Evolutionary conservation across 169 alveolate species (phyloP).

Genomic region (Cryptosporidium andersoni): DNA sequence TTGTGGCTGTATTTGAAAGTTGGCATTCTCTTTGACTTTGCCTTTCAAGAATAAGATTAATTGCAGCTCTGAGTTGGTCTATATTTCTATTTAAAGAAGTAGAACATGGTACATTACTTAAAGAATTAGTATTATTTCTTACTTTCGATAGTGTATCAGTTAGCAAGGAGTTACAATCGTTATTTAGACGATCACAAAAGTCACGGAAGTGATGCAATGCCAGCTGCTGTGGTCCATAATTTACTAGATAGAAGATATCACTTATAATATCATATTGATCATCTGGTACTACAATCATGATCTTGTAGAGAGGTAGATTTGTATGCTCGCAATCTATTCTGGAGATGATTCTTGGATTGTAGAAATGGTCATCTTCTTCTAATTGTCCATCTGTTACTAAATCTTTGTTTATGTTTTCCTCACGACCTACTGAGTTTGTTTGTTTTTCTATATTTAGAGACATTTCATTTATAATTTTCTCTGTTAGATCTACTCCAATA

Average conservation of each 20-base stretch:
- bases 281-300: constrained; percentile 37
- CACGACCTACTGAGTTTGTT: background rate
- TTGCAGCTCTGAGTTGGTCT: too few species aligned
- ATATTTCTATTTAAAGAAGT: too few species aligned
- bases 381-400: background rate
- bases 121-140: too few species aligned
- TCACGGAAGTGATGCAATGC: constrained; percentile 15
- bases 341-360: background rate
- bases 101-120: too few species aligned
- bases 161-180: background rate
- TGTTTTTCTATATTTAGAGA: background rate
- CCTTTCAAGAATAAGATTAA: too few species aligned
- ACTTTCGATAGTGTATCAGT: constrained; percentile 14
- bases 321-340: background rate
- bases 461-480: background rate
- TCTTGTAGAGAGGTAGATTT: constrained; percentile 48
- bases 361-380: background rate
- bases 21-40: background rate
- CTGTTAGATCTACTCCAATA: constrained; percentile 23
- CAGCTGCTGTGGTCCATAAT: constrained; percentile 58
- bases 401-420: background rate
- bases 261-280: constrained; percentile 1
- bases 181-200: constrained; percentile 5
- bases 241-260: constrained; percentile 19
- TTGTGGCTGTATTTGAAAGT: constrained; percentile 5